Percentiles rank a stretch among this genome's conserved stretches.
These are phyloP conservation scores for Sarcomyxa edulis DNA, from an alignment of 768 basidiomycete genomes.

Conservation along the genomic window DNA sequence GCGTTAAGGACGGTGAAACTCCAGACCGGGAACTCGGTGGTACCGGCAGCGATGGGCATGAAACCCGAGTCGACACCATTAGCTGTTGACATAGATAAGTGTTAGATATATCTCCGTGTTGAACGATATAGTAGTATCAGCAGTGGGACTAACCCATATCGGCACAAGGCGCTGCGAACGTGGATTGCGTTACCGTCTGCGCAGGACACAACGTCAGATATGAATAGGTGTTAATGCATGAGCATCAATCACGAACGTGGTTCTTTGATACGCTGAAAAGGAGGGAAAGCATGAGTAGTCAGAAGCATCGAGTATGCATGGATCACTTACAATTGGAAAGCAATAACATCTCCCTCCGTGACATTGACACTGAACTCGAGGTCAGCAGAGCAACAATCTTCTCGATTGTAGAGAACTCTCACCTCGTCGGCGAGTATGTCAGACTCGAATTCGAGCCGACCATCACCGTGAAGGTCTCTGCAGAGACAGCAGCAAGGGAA, in stretches of 20 bases:
- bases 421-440: constrained; percentile 8
- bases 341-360: constrained; percentile 31
- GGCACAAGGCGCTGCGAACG: constrained; percentile 36
- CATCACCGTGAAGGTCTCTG: constrained; percentile 26
- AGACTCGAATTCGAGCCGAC: constrained; percentile 34
- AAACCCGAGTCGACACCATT: constrained; percentile 35
- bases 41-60: constrained; percentile 20
- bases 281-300: constrained; percentile 1
- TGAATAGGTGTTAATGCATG: background rate
- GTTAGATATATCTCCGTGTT: constrained; percentile 26
- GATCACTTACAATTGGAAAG: constrained; percentile 38
- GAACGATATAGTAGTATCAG: constrained; percentile 24
- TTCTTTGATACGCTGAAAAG: constrained; percentile 20
- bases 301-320: constrained; percentile 11
- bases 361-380: constrained; percentile 27
- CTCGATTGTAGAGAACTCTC: too few species aligned
- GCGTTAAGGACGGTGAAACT: constrained; percentile 32
- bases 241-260: constrained; percentile 18
- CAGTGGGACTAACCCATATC: background rate
- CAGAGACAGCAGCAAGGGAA: constrained; percentile 32
- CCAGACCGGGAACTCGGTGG: constrained; percentile 27
- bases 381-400: too few species aligned
- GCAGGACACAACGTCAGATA: background rate
- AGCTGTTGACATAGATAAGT: constrained; percentile 7
- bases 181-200: constrained; percentile 41